These are phyloP conservation scores for Rhododendron molle DNA, from an alignment of 148 eudicot species.

Conservation along the genomic window DNA sequence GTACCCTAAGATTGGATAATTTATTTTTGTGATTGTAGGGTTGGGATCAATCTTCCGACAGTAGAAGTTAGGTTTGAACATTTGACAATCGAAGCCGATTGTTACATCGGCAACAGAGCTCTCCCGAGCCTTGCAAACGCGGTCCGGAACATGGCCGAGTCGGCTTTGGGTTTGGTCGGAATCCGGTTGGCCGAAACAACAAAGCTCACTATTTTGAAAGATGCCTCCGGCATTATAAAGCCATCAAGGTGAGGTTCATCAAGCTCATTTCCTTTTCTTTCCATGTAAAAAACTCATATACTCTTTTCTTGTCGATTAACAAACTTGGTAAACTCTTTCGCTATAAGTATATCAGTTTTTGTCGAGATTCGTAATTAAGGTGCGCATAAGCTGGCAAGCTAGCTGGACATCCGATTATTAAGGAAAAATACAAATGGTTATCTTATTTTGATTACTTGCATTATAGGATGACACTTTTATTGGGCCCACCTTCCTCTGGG, in stretches of 20 bases:
- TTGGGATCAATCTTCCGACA: constrained; percentile 79
- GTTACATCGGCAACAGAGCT: constrained; percentile 78
- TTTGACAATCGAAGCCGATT: constrained; percentile 71
- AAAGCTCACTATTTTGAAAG: constrained; percentile 74
- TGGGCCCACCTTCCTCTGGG: constrained; percentile 96
- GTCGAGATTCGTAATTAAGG: neutral
- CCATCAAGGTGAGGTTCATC: constrained; percentile 62
- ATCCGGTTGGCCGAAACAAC: constrained; percentile 53
- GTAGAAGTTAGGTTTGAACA: constrained; percentile 74
- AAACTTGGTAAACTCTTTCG: neutral
- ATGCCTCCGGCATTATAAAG: constrained; percentile 73
- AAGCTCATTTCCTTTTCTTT: too few species aligned
- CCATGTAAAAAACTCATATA: too few species aligned
- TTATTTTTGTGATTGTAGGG: constrained; percentile 38
- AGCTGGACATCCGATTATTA: neutral
- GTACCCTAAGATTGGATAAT: neutral
- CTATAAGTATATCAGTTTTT: too few species aligned
- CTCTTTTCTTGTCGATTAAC: too few species aligned
- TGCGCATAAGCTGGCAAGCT: neutral
- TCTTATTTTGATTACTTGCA: neutral
- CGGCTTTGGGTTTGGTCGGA: constrained; percentile 48
- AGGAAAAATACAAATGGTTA: neutral
- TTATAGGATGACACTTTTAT: constrained; percentile 74
- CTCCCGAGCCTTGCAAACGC: constrained; percentile 78
- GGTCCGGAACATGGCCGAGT: constrained; percentile 51